Conservation (phyloP, 495 filamentous ascomycete genomes). For the Elasticomyces elasticus region DNA sequence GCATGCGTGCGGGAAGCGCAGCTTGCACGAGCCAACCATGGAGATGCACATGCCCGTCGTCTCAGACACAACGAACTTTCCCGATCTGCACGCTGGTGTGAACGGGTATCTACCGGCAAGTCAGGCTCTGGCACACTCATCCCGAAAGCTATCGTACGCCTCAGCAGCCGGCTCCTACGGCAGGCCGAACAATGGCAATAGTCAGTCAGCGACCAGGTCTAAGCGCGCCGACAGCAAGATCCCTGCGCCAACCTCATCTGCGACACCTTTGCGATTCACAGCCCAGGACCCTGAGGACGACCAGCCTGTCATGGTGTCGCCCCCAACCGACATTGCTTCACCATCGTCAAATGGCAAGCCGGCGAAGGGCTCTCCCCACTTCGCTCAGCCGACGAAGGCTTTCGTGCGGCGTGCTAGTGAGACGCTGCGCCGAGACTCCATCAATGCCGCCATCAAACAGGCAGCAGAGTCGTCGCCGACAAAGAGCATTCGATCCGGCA, state of each 20-base stretch:
- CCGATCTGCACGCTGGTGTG: not conserved
- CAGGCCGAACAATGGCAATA: not conserved
- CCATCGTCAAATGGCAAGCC: not conserved
- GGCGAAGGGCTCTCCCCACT: not conserved
- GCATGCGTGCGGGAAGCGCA: not conserved
- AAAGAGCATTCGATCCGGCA: not conserved
- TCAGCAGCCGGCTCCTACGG: conserved; percentile 1
- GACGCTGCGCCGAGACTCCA: conserved; percentile 3
- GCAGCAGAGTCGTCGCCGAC: not conserved
- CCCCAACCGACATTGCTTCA: not conserved
- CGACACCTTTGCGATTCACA: not conserved
- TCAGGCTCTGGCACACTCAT: not conserved
- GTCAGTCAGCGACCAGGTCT: not conserved
- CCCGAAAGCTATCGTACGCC: not conserved
- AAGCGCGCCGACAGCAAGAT: conserved; percentile 6
- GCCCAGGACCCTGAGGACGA: not conserved
- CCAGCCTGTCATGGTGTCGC: conserved; percentile 4
- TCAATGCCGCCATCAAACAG: not conserved
- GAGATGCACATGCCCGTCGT: not conserved
- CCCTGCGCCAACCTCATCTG: not conserved
- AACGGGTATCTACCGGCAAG: not conserved
- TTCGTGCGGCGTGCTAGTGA: conserved; percentile 7
- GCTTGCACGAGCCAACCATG: not conserved
- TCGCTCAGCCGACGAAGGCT: conserved; percentile 18
- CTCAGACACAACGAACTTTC: not conserved